Evolutionary conservation across 495 filamentous ascomycete genomes (phyloP), one percentile per base, ranked within the genome.

Genomic region (Chaetomium cochliodes): DNA sequence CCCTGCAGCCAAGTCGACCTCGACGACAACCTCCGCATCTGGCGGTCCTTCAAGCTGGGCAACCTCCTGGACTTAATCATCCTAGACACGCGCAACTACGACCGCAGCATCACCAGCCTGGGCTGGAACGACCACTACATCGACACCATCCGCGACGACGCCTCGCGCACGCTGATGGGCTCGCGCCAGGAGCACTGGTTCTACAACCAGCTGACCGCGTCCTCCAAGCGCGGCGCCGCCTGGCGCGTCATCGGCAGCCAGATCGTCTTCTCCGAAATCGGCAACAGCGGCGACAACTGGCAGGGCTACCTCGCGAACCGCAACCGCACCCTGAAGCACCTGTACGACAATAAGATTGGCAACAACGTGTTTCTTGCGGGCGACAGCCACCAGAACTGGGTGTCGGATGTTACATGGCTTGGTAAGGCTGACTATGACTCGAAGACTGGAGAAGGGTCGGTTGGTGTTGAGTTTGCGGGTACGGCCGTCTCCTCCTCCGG

Each of bases 171-270:
- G 5, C 70, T 88, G 33, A 87, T 89, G 85, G 86, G 86, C n/a
- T 63, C 76, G 11, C 78, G 78, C 8, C 86, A 89, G 68, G 86
- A 89, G 66, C 75, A 81, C 59, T 89, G 86, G 86, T 87, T 89
- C 71, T 87, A 86, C 71, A 75, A 77, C 64, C 73, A 79, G 37
- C 75, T 89, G 11, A 74, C 73, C 16, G 60, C 79, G n/a, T 85
- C 81, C 49, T 73, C 76, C 0, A 69, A 79, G n/a, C 74, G 85
- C 41, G 82, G 78, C 12, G 82, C 87, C 3, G 78, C 79, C 5
- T 89, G 87, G 86, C 76, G 86, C 50, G 70, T 89, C 18, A 80
- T 89, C 44, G 87, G 87, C n/a, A 83, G 80, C 37, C 87, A 88
- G 69, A 82, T 84, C 25, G 74, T 88, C 37, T 88, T 88, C 70